A percentile compares a stretch with the other conserved stretches of the same genome.
Conservation (phyloP, 306 rosid species). For the Pterocarpus santalinus region DNA sequence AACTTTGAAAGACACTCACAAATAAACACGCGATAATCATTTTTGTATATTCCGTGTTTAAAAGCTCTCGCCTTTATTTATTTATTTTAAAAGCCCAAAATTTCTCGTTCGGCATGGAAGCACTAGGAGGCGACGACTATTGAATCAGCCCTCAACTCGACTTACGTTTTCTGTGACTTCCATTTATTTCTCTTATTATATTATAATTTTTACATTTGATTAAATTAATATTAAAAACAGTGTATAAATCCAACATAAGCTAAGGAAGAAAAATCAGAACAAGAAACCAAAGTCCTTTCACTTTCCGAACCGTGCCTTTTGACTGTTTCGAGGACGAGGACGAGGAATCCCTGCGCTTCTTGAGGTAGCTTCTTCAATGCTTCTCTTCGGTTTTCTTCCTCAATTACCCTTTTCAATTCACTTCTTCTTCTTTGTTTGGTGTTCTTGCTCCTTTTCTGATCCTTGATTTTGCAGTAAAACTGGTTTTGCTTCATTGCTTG, state of each 20-base stretch:
- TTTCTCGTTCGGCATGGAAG: constrained; percentile 34
- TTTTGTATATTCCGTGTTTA: too few relatives aligned
- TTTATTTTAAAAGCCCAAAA: neutral
- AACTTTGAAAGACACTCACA: too few relatives aligned
- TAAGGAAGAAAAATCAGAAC: constrained; percentile 30
- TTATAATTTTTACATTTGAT: neutral
- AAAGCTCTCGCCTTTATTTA: neutral
- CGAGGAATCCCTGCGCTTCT: constrained; percentile 56
- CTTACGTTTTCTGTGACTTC: constrained; percentile 37
- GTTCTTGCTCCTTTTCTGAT: constrained; percentile 39
- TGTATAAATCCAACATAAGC: constrained; percentile 1
- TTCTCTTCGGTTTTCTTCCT: constrained; percentile 37
- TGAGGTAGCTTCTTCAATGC: constrained; percentile 61
- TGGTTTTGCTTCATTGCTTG: constrained; percentile 46
- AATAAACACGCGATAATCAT: too few relatives aligned
- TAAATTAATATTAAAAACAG: constrained; percentile 15
- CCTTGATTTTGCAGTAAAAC: constrained; percentile 54
- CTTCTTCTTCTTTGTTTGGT: neutral
- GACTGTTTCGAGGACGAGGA: constrained; percentile 61
- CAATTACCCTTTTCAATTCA: constrained; percentile 28
- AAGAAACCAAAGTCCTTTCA: constrained; percentile 46
- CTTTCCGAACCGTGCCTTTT: constrained; percentile 56
- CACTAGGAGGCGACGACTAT: constrained; percentile 45
- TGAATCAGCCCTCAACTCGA: constrained; percentile 34
- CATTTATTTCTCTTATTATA: neutral